Evolutionary conservation across 345 rosid genomes (phyloP), one percentile per base, ranked within the genome.

Genomic region (Populus nigra): DNA sequence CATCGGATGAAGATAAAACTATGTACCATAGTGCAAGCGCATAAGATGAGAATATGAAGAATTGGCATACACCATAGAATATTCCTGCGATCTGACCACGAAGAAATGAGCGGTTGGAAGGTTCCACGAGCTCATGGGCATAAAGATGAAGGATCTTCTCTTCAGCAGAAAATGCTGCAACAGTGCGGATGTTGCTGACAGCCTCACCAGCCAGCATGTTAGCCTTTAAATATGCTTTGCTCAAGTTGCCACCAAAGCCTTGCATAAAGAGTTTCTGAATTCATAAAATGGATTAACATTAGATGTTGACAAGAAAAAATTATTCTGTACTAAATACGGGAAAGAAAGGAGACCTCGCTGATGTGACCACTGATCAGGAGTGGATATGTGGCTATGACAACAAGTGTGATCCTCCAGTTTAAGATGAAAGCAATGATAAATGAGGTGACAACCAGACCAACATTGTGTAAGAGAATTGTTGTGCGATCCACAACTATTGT

Each of bases 131-230:
- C 78, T 91, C 94, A 1, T 81, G 83, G 15, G 90, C 82, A 69
- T 91, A 93, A 72, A 91, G 94, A 63, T 90, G 89, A 47, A 88
- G 86, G 72, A 93, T 83, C 86, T 91, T 93, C 70, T 93, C 92
- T 73, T 93, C 98, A 0, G 94, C 84, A 78, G 94, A 91, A 75
- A 93, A 91, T 38, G 98, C 96, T 29, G 96, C 94, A 25, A 93
- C 92, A 1, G 98, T 93, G 6, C 98, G 88, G 12, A 91, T 91
- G 62, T 93, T 93, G 65, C 96, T 86, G 69, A 91, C 92, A 33
- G 96, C 94, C 82, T 93, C 98, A 53, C 88, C 94, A 8, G 94
- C 96, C 76, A 91, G 80, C 93, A 91, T 90, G 82, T 93, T 91
- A 17, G 97, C 97, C 81, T 87, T 88, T 23, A 91, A 80, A 78